Evolutionary conservation across 2,329 filamentous ascomycete species (phyloP), one percentile per base, ranked within the genome.

Genomic region (Monosporascus sp.): DNA sequence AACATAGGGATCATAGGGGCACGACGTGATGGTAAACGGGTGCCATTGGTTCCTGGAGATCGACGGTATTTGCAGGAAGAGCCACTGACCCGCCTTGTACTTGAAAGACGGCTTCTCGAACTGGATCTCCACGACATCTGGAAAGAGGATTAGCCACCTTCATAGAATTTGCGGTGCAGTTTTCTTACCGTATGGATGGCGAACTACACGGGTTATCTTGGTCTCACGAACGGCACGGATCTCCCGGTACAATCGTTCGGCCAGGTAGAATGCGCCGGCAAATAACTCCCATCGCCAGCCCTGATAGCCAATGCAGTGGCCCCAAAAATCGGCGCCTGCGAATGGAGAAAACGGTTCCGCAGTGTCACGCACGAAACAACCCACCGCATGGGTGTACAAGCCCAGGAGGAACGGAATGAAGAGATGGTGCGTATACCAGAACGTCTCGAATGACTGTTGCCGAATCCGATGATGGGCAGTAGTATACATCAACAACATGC

Each of bases 361-460:
- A 1, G 85, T 87, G 67, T 97, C 92, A 60, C 94, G 89, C 39
- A 99, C 94, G 74, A 99, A 99, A 73, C 94, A 99, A 55, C 91
- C 92, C 7, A 89, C 90, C 1, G 94, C 93, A 71, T 99, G 94
- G 14, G 93, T 97, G 72, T 97, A 99, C 61, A 99, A 84, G 46
- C 83, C 93, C 45, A 99, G 79, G 65, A 97, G 74, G 72, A 99
- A 99, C 2, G 94, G 93, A 55, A 99, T 88, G 66, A 97, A 97
- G n/a, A 99, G 82, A 65, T 99, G 94, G 72, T 99, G 94, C 0
- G 91, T 96, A 73, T 99, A 99, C 94, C 94, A 99, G 70, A 99
- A 99, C 0, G 93, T 95, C 74, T 99, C 94, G 67, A 92, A 99
- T 0, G 90, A 96, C 69, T 99, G 94, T 69, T 97, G 93, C 51